Evolutionary conservation across 768 basidiomycete genomes (phyloP).

Genomic region (Boletus vermiculosoides): DNA sequence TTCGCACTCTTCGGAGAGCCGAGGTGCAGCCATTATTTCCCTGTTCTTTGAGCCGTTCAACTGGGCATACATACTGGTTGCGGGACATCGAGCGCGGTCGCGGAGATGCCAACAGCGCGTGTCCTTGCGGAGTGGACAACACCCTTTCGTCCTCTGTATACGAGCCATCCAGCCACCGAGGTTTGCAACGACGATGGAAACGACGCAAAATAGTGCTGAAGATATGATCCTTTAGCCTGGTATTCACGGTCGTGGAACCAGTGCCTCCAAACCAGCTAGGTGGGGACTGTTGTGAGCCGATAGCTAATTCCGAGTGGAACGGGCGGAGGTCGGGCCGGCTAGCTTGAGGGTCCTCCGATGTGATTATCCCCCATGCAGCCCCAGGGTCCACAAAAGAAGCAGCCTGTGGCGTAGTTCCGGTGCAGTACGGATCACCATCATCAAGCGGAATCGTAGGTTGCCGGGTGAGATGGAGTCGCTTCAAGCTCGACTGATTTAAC

Average conservation of each 20-base stretch:
- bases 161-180: conserved; percentile 35
- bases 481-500: conserved; percentile 6
- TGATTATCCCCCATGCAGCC: conserved; percentile 15
- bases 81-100: conserved; percentile 18
- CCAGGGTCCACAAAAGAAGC: conserved; percentile 26
- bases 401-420: conserved; percentile 35
- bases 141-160: conserved; percentile 61
- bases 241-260: conserved; percentile 92
- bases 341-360: conserved; percentile 28
- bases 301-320: conserved; percentile 41
- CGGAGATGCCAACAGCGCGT: conserved; percentile 7
- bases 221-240: conserved; percentile 91
- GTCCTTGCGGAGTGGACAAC: conserved; percentile 42
- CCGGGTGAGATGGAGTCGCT: conserved; percentile 44
- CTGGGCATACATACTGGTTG: conserved; percentile 23
- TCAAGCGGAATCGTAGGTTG: conserved; percentile 38
- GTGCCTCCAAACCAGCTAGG: conserved; percentile 79
- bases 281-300: conserved; percentile 32
- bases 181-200: conserved; percentile 51
- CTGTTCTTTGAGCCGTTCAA: conserved; percentile 41
- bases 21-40: conserved; percentile 36
- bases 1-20: conserved; percentile 61
- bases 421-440: conserved; percentile 47
- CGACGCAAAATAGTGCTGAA: conserved; percentile 85
- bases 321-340: conserved; percentile 36